Evolutionary conservation across 768 basidiomycete species (phyloP), one percentile per base, ranked within the genome.

Genomic region (Imleria badia): DNA sequence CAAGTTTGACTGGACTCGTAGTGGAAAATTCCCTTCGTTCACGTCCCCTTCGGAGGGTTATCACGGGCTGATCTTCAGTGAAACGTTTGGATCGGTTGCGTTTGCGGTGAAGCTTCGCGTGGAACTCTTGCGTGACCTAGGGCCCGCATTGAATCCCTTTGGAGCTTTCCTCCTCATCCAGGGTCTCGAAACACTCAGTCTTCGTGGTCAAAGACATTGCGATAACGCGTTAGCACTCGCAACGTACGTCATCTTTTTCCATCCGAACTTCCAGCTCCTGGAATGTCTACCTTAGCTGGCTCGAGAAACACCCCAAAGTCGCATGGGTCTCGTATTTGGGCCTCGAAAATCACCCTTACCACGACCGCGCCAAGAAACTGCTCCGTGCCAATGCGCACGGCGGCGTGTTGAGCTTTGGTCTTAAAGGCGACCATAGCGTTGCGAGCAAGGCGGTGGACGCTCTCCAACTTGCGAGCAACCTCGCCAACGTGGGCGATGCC

Each of bases 261-360:
- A n/a, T 26, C 20, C 26, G 0, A 5, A 12, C 33, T 1, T 29
- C 31, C 23, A 34, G 15, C 22, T 47, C 34, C 23, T n/a, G 14
- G 26, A 33, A 30, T 2, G 14, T 11, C 9, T 5, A 7, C 14
- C 3, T 8, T 35, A 70, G 59, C 36, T 87, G 78, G 75, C 81
- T 93, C 33, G 76, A 84, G 62, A 68, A 78, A 45, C 84, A 93
- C 66, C 79, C 82, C 9, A 77, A 79, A 31, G 80, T 94, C 35
- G 71, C 81, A 1, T 94, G 88, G 90, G 86, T 92, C 1, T 85
- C 83, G 0, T 94, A 93, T 64, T 79, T 85, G 39, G 92, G 92
- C 7, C 78, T 92, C 1, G 65, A 71, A 46, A 70, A 66, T 3
- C 92, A 94, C 67, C 66, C 75, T 1, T 85, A 83, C 34, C 77